Conservation (phyloP, 139 green algal species). For the Chlamydomonas sp. region DNA sequence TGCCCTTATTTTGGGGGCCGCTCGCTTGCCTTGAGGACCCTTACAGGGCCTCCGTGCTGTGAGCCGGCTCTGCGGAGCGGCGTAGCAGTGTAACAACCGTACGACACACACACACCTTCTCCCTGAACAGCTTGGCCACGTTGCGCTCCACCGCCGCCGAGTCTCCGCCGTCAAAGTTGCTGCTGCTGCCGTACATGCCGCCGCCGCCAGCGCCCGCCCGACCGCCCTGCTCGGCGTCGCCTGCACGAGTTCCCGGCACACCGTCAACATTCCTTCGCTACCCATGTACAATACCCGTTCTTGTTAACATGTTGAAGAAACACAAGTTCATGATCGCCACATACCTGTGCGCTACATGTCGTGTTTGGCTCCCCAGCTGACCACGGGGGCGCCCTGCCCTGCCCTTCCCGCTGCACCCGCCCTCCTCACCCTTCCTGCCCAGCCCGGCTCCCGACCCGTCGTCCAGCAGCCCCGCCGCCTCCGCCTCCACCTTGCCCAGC, state of each 20-base stretch:
- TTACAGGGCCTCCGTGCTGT: too few relatives aligned
- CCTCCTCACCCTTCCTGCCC: not conserved
- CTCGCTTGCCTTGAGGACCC: too few relatives aligned
- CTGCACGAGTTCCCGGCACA: not conserved
- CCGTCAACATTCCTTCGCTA: too few relatives aligned
- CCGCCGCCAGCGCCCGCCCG: not conserved
- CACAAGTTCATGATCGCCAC: too few relatives aligned
- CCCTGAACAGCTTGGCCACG: conserved; percentile 78
- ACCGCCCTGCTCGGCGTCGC: not conserved
- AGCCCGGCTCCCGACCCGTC: not conserved
- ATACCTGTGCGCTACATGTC: too few relatives aligned
- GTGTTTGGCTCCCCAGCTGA: too few relatives aligned
- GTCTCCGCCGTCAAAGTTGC: conserved; percentile 28
- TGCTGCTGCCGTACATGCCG: conserved; percentile 1
- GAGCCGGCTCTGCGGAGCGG: too few relatives aligned
- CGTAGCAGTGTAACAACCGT: too few relatives aligned
- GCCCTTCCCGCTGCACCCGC: not conserved
- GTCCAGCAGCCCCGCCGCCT: conserved; percentile 49
- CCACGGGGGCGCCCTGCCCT: too few relatives aligned
- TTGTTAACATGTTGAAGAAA: too few relatives aligned
- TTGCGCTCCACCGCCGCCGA: conserved; percentile 65
- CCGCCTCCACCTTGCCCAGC: conserved; percentile 53
- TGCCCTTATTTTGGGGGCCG: too few relatives aligned
- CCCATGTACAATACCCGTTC: too few relatives aligned
- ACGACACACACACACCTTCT: conserved; percentile 40